These are phyloP conservation scores for Leishmania turanica DNA, from an alignment of 208 protist genomes.

Conservation along the genomic window DNA sequence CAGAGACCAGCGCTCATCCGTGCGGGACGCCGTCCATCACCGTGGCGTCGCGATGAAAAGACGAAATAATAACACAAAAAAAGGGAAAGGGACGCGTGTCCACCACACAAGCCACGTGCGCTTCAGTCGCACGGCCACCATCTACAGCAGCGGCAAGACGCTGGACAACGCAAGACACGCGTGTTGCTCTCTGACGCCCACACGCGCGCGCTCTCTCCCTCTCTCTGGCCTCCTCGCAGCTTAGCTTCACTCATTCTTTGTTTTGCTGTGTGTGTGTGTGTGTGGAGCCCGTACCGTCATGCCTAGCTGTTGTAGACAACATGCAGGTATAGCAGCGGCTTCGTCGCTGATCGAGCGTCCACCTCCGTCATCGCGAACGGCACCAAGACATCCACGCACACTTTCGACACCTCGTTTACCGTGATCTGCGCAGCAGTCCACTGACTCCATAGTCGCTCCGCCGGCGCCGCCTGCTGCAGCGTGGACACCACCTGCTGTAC, in stretches of 20 bases:
- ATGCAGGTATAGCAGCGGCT: constrained; percentile 40
- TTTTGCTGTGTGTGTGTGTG: too few species aligned
- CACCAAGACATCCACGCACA: constrained; percentile 36
- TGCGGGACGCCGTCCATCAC: neutral
- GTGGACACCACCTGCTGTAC: constrained; percentile 12
- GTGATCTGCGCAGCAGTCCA: constrained; percentile 8
- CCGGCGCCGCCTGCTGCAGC: neutral
- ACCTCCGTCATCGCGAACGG: constrained; percentile 38
- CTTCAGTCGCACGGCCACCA: neutral
- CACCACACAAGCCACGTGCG: neutral
- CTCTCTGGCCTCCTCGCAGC: neutral
- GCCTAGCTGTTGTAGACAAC: constrained; percentile 7
- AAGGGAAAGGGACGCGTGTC: neutral
- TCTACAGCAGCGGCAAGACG: neutral
- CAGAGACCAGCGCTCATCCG: neutral
- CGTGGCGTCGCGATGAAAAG: neutral
- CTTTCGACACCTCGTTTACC: constrained; percentile 17
- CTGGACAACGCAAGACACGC: neutral
- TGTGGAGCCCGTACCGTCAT: neutral
- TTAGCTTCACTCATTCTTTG: neutral
- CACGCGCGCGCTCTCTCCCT: neutral
- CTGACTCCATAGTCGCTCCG: constrained; percentile 3
- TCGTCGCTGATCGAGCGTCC: constrained; percentile 14
- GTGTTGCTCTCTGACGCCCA: neutral
- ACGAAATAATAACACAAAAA: neutral